phyloP scores from a whole-genome alignment of 2,329 filamentous ascomycete species.

The Neoscytalidium dimidiatum region DNA sequence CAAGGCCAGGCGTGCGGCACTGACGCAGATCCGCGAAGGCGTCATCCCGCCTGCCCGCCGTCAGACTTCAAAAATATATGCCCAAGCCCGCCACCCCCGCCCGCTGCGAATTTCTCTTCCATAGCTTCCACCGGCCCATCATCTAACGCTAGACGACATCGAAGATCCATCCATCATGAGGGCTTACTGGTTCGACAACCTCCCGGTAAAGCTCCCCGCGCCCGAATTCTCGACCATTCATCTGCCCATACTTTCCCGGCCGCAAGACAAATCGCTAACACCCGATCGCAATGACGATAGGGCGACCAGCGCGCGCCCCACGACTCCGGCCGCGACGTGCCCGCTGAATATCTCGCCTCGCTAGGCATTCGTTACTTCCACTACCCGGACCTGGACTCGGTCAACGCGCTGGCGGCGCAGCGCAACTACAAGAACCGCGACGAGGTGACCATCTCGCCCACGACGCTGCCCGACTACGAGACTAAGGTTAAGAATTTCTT shows the following conservation, averaged over 20 bases:
- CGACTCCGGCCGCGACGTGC: slow-evolving; percentile 75
- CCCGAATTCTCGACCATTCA: background rate
- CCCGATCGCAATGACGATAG: too few relatives aligned
- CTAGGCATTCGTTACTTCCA: slow-evolving; percentile 81
- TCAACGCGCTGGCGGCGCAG: slow-evolving; percentile 72
- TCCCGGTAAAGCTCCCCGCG: slow-evolving; percentile 49
- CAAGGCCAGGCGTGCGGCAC: background rate
- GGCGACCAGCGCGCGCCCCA: slow-evolving; percentile 92
- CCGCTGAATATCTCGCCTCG: slow-evolving; percentile 64
- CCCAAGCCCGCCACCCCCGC: background rate
- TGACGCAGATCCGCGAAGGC: slow-evolving; percentile 19
- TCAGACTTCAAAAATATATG: slow-evolving; percentile 12
- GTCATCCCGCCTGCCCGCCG: slow-evolving; percentile 6
- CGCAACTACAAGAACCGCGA: slow-evolving; percentile 94
- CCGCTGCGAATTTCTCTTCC: background rate
- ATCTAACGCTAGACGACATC: background rate
- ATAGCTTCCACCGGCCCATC: background rate
- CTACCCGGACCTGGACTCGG: slow-evolving; percentile 63
- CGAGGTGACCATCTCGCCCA: slow-evolving; percentile 84
- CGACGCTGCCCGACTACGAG: slow-evolving; percentile 88
- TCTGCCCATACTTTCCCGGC: too few relatives aligned
- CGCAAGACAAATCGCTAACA: too few relatives aligned
- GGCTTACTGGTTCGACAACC: slow-evolving; percentile 72
- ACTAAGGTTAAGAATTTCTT: slow-evolving; percentile 94
- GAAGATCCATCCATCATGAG: slow-evolving; percentile 54